These are phyloP conservation scores for Graphilbum ipis-grandicollis DNA, from an alignment of 2,329 filamentous ascomycete species.

Conservation along the genomic window DNA sequence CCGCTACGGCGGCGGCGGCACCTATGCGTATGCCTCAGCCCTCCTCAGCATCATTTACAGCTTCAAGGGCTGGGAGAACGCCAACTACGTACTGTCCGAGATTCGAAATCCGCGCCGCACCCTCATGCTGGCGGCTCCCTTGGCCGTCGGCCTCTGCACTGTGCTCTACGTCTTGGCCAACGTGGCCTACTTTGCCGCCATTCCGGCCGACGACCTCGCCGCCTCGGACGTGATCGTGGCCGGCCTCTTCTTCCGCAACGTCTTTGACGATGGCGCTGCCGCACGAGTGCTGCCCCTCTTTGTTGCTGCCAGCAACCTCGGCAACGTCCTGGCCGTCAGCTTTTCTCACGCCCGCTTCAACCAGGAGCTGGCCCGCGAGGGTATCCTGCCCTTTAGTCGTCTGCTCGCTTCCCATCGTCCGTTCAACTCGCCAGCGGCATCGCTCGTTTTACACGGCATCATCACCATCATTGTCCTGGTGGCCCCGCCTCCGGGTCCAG, in stretches of 20 bases:
- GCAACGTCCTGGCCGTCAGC: constrained; percentile 15
- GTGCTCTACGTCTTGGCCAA: constrained; percentile 38
- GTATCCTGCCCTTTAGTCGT: constrained; percentile 44
- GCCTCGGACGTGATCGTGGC: constrained; percentile 34
- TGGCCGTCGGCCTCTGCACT: constrained; percentile 33
- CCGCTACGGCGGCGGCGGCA: constrained; percentile 1
- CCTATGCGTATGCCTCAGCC: constrained; percentile 26
- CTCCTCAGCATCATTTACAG: constrained; percentile 39
- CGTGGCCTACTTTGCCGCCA: constrained; percentile 39
- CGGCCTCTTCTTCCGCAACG: constrained; percentile 38
- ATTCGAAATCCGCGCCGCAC: constrained; percentile 37
- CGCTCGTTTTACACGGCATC: neutral
- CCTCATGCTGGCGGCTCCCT: constrained; percentile 35
- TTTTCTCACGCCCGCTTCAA: constrained; percentile 42
- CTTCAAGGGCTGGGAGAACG: constrained; percentile 35
- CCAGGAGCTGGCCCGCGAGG: constrained; percentile 53
- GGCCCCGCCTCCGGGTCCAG: neutral
- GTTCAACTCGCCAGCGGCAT: too few species aligned
- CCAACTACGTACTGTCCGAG: constrained; percentile 37
- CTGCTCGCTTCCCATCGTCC: constrained; percentile 18
- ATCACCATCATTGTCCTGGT: neutral
- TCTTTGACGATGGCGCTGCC: constrained; percentile 13
- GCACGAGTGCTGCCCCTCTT: constrained; percentile 17
- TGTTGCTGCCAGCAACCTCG: constrained; percentile 1
- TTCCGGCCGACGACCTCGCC: constrained; percentile 36